A percentile compares a stretch with the other conserved stretches of the same genome.
phyloP scores from a whole-genome alignment of 2,329 filamentous ascomycete genomes.

The Seiridium cupressi region DNA sequence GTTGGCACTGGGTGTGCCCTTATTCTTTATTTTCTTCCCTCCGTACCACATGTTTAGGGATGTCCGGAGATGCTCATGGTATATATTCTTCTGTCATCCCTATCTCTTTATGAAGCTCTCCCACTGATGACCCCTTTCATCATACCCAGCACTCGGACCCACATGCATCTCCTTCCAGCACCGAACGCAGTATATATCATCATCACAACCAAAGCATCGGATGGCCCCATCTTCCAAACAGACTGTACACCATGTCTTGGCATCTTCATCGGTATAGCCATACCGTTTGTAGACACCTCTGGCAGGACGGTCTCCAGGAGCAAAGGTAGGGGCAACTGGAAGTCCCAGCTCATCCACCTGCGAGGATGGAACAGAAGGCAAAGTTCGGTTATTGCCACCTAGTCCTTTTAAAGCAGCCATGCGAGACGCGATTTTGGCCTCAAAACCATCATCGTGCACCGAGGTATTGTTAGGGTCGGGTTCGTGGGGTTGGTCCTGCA shows the following conservation, averaged over 20 bases:
- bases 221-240: constrained; percentile 77
- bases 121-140: constrained; percentile 68
- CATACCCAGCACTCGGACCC: constrained; percentile 65
- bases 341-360: constrained; percentile 37
- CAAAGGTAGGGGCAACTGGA: constrained; percentile 49
- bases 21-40: too few species aligned
- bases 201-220: constrained; percentile 69
- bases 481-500: constrained; percentile 33
- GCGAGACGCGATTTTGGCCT: constrained; percentile 47
- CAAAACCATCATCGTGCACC: constrained; percentile 32
- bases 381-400: constrained; percentile 11
- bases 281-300: constrained; percentile 36
- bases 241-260: constrained; percentile 77
- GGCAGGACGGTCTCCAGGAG: constrained; percentile 39
- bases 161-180: constrained; percentile 84
- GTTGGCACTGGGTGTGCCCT: too few species aligned
- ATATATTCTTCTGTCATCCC: neutral
- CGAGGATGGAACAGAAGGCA: constrained; percentile 25
- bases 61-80: too few species aligned
- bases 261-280: constrained; percentile 66
- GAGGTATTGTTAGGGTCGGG: constrained; percentile 1
- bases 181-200: constrained; percentile 69
- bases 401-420: constrained; percentile 49
- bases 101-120: constrained; percentile 45
- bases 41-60: too few species aligned